These are phyloP conservation scores for Cladophialophora immunda DNA, from an alignment of 2,329 filamentous ascomycete genomes.

Conservation along the genomic window DNA sequence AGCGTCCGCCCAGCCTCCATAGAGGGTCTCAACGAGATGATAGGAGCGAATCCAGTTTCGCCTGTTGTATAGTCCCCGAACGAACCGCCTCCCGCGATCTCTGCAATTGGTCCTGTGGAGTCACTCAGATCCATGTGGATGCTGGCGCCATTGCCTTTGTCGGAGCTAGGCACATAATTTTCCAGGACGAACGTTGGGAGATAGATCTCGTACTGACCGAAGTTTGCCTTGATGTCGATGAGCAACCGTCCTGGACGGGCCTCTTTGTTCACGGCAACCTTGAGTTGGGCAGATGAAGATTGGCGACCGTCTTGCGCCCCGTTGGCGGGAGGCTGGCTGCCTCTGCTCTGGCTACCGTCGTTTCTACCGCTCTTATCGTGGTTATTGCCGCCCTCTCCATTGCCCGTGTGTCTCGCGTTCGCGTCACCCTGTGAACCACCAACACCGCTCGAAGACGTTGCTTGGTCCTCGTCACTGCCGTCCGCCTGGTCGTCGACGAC, in stretches of 20 bases:
- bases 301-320: neutral
- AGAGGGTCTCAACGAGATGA: neutral
- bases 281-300: neutral
- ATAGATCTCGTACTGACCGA: constrained; percentile 5
- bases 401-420: neutral
- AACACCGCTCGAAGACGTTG: neutral
- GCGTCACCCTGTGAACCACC: neutral
- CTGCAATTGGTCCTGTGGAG: neutral
- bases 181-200: constrained; percentile 7
- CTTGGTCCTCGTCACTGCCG: neutral
- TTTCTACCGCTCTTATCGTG: neutral
- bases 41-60: neutral
- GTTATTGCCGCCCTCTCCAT: neutral
- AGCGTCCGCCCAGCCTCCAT: neutral
- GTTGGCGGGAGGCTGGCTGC: neutral
- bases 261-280: neutral
- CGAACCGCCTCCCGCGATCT: neutral
- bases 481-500: constrained; percentile 7
- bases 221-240: neutral
- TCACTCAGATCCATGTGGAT: constrained; percentile 1
- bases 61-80: neutral
- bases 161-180: neutral
- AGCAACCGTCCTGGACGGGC: constrained; percentile 1
- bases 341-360: neutral
- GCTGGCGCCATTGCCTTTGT: neutral